A percentile compares a stretch with the other conserved stretches of the same genome.
phyloP scores from a whole-genome alignment of 495 filamentous ascomycete genomes.

The Penicillium bialowiezense region DNA sequence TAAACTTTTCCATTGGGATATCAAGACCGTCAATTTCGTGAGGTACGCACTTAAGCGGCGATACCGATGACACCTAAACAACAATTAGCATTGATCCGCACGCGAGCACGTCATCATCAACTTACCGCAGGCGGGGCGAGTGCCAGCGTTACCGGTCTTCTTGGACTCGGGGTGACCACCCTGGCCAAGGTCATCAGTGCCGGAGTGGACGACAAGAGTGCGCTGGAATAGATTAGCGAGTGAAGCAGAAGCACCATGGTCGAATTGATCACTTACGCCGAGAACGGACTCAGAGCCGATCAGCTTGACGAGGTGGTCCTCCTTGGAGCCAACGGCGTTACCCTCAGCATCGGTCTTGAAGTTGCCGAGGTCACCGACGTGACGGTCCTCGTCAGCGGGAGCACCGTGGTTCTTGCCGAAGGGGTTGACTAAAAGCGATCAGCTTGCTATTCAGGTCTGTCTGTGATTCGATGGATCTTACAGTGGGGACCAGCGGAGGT shows the following conservation, averaged over 20 bases:
- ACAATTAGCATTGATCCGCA: constrained; percentile 3
- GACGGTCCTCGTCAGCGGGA: constrained; percentile 75
- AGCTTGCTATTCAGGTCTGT: no score
- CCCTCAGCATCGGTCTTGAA: constrained; percentile 91
- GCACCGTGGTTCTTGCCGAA: constrained; percentile 87
- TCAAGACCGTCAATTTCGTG: constrained; percentile 11
- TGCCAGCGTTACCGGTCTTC: constrained; percentile 95
- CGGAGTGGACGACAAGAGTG: constrained; percentile 90
- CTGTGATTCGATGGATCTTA: no score
- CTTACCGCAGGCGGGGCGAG: constrained; percentile 88
- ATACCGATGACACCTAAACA: constrained; percentile 81
- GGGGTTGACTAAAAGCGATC: constrained; percentile 75
- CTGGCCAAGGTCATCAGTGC: constrained; percentile 93
- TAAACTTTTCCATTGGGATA: constrained; percentile 23
- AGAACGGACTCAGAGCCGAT: constrained; percentile 94
- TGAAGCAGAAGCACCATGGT: background rate
- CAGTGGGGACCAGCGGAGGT: constrained; percentile 96
- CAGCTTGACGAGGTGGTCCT: constrained; percentile 83
- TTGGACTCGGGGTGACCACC: constrained; percentile 88
- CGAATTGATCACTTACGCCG: constrained; percentile 65
- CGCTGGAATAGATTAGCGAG: constrained; percentile 50
- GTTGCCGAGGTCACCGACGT: constrained; percentile 97
- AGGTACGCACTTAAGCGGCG: constrained; percentile 46
- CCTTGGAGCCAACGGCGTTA: constrained; percentile 71
- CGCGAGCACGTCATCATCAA: constrained; percentile 7